phyloP scores from a whole-genome alignment of 1,139 yeast species.

The Candida sojae region DNA sequence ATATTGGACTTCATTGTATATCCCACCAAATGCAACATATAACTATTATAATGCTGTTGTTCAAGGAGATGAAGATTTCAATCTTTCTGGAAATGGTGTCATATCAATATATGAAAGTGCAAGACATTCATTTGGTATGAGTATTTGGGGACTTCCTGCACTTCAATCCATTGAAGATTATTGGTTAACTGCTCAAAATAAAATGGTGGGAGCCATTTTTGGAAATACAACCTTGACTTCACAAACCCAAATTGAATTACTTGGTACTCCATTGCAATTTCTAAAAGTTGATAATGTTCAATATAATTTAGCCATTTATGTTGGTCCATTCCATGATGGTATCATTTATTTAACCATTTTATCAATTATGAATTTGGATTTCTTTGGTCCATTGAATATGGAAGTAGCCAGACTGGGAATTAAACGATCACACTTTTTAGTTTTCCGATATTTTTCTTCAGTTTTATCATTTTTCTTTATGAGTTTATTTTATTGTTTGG shows the following conservation, averaged over 20 bases:
- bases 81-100: slow-evolving; percentile 26
- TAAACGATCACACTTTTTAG: slow-evolving; percentile 28
- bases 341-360: slow-evolving; percentile 71
- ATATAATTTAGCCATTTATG: slow-evolving; percentile 46
- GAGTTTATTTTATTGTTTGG: slow-evolving; percentile 40
- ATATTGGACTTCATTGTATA: slow-evolving; percentile 47
- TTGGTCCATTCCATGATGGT: slow-evolving; percentile 75
- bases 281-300: slow-evolving; percentile 51
- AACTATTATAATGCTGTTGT: slow-evolving; percentile 29
- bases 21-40: slow-evolving; percentile 39
- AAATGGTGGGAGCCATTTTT: slow-evolving; percentile 6
- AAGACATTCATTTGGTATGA: slow-evolving; percentile 30
- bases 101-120: slow-evolving; percentile 41
- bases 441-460: slow-evolving; percentile 33
- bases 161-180: slow-evolving; percentile 9
- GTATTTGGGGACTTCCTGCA: slow-evolving; percentile 13
- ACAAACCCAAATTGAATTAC: slow-evolving; percentile 18
- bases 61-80: slow-evolving; percentile 26
- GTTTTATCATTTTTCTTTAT: slow-evolving; percentile 33
- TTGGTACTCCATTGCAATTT: slow-evolving; percentile 40
- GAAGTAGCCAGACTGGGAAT: slow-evolving; percentile 38
- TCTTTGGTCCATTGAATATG: slow-evolving; percentile 56
- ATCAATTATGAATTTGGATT: slow-evolving; percentile 58
- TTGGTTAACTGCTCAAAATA: slow-evolving; percentile 13
- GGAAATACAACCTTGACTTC: slow-evolving; percentile 12